A percentile compares a stretch with the other conserved stretches of the same genome.
phyloP scores from a whole-genome alignment of 1,284 basidiomycete species.

The Melampsora larici-populina region DNA sequence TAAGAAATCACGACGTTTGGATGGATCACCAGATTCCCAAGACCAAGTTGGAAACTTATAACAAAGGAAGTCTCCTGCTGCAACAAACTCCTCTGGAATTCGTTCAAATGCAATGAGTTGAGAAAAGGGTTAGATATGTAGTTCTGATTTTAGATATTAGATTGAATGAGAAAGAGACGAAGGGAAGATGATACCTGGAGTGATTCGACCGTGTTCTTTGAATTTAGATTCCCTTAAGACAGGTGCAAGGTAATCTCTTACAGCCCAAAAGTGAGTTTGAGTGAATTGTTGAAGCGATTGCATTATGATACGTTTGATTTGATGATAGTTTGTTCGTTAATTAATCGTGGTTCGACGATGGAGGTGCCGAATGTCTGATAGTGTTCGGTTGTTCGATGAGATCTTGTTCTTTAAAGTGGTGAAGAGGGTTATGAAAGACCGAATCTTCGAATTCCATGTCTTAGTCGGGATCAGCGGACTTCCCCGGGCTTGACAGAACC shows the following conservation, averaged over 20 bases:
- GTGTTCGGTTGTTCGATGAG: no score
- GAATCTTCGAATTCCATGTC: no score
- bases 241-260: conserved; percentile 92
- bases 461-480: no score
- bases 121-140: background rate
- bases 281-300: conserved; percentile 41
- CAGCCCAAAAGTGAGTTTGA: conserved; percentile 86
- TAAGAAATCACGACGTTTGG: conserved; percentile 82
- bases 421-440: no score
- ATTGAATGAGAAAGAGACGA: conserved; percentile 46
- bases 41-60: conserved; percentile 96
- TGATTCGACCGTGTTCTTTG: conserved; percentile 95
- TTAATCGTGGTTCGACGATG: no score
- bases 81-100: conserved; percentile 82
- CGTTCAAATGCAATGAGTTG: conserved; percentile 6
- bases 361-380: no score
- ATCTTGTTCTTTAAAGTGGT: no score
- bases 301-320: background rate
- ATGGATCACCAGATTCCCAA: conserved; percentile 78
- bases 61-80: conserved; percentile 77
- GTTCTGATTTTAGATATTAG: background rate
- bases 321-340: no score
- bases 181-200: conserved; percentile 68
- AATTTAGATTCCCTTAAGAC: conserved; percentile 97
- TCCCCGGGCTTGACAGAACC: no score